A percentile compares a stretch with the other conserved stretches of the same genome.
Evolutionary conservation across 208 protist genomes (phyloP).

Genomic region (Acanthamoeba healyi): DNA sequence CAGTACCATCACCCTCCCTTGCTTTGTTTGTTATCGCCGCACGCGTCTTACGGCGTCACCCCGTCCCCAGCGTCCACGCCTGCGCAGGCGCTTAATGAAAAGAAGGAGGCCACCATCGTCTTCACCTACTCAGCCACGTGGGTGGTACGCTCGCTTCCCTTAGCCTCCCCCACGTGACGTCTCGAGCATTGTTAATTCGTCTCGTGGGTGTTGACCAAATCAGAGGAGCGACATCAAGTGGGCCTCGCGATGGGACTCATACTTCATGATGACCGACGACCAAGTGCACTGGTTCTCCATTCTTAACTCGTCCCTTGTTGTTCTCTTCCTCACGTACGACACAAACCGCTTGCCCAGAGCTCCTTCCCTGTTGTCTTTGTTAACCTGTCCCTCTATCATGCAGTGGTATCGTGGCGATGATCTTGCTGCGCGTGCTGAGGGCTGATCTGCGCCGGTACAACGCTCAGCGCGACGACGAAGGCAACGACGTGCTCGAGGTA

Average conservation of each 20-base stretch:
- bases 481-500: conserved; percentile 40
- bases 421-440: conserved; percentile 96
- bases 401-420: conserved; percentile 94
- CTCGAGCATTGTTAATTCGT: too few relatives aligned
- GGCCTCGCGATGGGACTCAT: conserved; percentile 98
- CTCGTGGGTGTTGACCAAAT: neutral
- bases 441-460: conserved; percentile 96
- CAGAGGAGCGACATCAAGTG: conserved; percentile 90
- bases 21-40: neutral
- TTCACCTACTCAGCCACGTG: conserved; percentile 86
- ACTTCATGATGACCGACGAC: conserved; percentile 93
- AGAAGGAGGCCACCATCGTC: conserved; percentile 57
- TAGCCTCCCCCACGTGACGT: too few relatives aligned
- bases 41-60: neutral
- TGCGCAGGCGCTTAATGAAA: neutral
- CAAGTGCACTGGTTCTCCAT: conserved; percentile 97
- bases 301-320: conserved; percentile 95
- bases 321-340: conserved; percentile 94
- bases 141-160: neutral
- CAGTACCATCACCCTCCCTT: neutral
- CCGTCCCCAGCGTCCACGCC: neutral
- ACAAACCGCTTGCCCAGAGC: neutral
- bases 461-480: conserved; percentile 78
- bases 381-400: neutral
- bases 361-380: too few relatives aligned